A percentile compares a stretch with the other conserved stretches of the same genome.
Conservation (phyloP, 2,329 filamentous ascomycete genomes). For the Lasiodiplodia citricola region DNA sequence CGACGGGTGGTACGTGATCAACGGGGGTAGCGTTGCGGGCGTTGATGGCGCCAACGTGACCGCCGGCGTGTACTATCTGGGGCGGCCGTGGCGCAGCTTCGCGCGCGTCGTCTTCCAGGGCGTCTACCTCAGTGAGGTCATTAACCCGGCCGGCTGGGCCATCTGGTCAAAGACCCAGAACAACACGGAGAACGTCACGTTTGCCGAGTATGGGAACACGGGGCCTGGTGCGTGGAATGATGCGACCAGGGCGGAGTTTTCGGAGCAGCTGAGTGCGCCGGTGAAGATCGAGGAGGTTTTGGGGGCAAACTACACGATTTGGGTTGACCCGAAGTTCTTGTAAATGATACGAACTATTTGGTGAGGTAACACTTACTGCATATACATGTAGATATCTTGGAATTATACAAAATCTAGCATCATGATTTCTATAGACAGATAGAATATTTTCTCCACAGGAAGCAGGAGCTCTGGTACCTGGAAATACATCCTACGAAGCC, state of each 20-base stretch:
- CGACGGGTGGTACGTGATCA: conserved; percentile 57
- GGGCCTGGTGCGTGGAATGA: conserved; percentile 58
- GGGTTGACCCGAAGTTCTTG: conserved; percentile 46
- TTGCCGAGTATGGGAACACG: conserved; percentile 59
- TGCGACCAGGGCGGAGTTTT: conserved; percentile 29
- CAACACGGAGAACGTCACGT: conserved; percentile 25
- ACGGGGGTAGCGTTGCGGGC: conserved; percentile 52
- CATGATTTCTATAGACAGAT: too few species aligned
- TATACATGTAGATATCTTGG: too few species aligned
- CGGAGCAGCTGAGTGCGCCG: not conserved
- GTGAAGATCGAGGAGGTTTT: conserved; percentile 54
- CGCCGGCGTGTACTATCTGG: conserved; percentile 50
- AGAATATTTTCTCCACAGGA: too few species aligned
- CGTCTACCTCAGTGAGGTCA: conserved; percentile 56
- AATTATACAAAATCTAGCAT: too few species aligned
- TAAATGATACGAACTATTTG: not conserved
- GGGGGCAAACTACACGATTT: conserved; percentile 50
- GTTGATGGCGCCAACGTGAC: conserved; percentile 41
- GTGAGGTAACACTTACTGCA: too few species aligned
- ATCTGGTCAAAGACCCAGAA: conserved; percentile 44
- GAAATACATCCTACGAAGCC: too few species aligned
- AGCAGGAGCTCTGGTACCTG: too few species aligned
- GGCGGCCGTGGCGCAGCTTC: conserved; percentile 56
- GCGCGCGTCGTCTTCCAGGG: conserved; percentile 55
- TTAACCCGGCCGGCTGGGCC: conserved; percentile 63